Percentiles rank a stretch among this genome's conserved stretches.
These are phyloP conservation scores for Dendrostoma leiphaemia DNA, from an alignment of 2,329 filamentous ascomycete genomes.

Conservation along the genomic window DNA sequence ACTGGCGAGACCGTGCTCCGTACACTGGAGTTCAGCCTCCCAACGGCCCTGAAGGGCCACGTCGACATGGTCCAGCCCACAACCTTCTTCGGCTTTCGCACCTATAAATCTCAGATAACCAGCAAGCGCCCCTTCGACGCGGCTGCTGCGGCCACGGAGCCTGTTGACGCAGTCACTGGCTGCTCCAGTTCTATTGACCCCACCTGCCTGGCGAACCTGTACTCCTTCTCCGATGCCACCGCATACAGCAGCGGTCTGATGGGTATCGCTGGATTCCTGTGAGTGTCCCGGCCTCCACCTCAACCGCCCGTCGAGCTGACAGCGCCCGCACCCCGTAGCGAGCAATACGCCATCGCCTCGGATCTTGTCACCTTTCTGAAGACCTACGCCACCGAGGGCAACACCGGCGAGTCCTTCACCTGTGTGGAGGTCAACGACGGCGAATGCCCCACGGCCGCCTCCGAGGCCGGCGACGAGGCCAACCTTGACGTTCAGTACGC, in stretches of 20 bases:
- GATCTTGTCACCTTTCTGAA: slow-evolving; percentile 27
- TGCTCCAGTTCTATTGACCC: slow-evolving; percentile 36
- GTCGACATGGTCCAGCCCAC: slow-evolving; percentile 18
- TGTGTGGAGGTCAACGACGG: slow-evolving; percentile 40
- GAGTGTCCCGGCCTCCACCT: no score
- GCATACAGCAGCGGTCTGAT: slow-evolving; percentile 20
- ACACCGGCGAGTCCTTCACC: slow-evolving; percentile 40
- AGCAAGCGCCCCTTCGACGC: slow-evolving; percentile 4
- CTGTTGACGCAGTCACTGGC: slow-evolving; percentile 16
- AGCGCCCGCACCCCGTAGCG: no score
- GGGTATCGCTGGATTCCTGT: slow-evolving; percentile 17
- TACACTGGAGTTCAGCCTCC: slow-evolving; percentile 17
- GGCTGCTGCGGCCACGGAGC: neutral
- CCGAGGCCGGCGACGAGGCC: slow-evolving; percentile 47
- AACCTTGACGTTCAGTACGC: slow-evolving; percentile 53
- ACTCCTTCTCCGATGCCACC: slow-evolving; percentile 43
- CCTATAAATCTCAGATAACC: slow-evolving; percentile 11
- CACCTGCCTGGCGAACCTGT: slow-evolving; percentile 41
- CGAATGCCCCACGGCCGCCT: slow-evolving; percentile 32
- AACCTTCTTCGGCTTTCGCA: slow-evolving; percentile 18
- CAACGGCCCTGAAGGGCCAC: slow-evolving; percentile 8
- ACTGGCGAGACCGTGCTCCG: slow-evolving; percentile 16
- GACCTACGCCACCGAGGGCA: slow-evolving; percentile 3
- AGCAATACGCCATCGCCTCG: slow-evolving; percentile 31
- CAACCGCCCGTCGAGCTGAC: no score